A percentile compares a stretch with the other conserved stretches of the same genome.
Evolutionary conservation across 108 stramenopile species (phyloP).

Genomic region (Cylindrotheca closterium): DNA sequence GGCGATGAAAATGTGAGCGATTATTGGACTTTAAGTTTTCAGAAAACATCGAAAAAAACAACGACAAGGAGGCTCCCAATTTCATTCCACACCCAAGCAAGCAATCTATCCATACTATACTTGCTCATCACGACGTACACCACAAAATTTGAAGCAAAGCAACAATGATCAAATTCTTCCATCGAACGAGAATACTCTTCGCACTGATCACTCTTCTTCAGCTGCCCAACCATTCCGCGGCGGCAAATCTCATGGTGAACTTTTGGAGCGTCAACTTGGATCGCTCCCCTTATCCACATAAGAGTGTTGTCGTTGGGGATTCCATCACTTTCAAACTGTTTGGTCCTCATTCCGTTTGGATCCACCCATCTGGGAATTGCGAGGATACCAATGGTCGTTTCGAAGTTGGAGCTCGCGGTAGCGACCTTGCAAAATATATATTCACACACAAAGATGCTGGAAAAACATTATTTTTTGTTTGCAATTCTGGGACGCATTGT

Average conservation of each 20-base stretch:
- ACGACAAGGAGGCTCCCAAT: no score
- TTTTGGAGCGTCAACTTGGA: neutral
- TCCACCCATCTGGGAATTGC: neutral
- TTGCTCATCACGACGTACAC: no score
- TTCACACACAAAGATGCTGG: conserved; percentile 21
- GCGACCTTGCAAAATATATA: conserved; percentile 4
- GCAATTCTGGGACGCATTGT: conserved; percentile 11
- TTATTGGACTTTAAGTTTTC: no score
- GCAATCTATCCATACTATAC: no score
- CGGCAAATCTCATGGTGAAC: neutral
- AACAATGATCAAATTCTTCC: no score
- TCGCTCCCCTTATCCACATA: neutral
- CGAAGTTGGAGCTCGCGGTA: neutral
- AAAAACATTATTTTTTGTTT: conserved; percentile 20
- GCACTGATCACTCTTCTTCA: no score
- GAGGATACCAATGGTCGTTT: neutral
- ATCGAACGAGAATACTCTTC: no score
- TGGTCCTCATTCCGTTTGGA: neutral
- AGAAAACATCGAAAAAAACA: no score
- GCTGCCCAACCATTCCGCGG: no score
- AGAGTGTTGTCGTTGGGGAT: neutral
- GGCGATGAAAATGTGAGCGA: no score
- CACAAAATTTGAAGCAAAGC: no score
- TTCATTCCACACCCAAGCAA: no score
- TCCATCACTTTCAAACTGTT: neutral